These are phyloP conservation scores for Neurospora tetrasperma DNA, from an alignment of 495 filamentous ascomycete genomes.

Conservation along the genomic window DNA sequence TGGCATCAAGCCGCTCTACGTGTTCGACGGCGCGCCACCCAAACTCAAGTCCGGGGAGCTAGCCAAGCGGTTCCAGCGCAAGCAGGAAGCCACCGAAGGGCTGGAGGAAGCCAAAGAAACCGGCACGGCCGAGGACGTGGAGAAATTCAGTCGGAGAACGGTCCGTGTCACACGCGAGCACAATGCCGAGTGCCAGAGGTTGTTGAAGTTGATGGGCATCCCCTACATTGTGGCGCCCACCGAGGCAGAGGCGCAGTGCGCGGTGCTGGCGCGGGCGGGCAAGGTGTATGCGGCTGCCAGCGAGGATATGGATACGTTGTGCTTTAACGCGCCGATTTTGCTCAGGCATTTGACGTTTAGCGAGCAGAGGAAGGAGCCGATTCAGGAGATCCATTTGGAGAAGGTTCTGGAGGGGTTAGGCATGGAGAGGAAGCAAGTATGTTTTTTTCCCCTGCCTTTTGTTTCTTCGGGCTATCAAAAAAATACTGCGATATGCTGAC, in stretches of 20 bases:
- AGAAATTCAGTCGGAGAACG: constrained; percentile 87
- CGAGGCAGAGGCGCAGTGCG: constrained; percentile 95
- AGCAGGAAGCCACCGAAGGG: constrained; percentile 75
- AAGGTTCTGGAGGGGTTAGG: constrained; percentile 72
- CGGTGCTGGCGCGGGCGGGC: constrained; percentile 76
- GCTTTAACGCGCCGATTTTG: constrained; percentile 86
- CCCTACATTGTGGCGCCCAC: constrained; percentile 93
- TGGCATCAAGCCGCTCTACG: constrained; percentile 95
- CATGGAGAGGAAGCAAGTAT: constrained; percentile 77
- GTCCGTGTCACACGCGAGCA: constrained; percentile 95
- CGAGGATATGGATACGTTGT: constrained; percentile 98
- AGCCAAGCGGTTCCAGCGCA: constrained; percentile 85
- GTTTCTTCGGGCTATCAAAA: neutral
- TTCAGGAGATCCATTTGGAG: constrained; percentile 84
- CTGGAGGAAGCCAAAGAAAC: constrained; percentile 95
- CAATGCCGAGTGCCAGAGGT: constrained; percentile 83
- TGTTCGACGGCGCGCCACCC: constrained; percentile 93
- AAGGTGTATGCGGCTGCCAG: constrained; percentile 95
- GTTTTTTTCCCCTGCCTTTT: neutral
- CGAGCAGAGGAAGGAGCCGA: constrained; percentile 94
- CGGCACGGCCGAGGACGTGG: constrained; percentile 89
- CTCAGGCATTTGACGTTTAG: constrained; percentile 91
- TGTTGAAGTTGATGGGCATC: constrained; percentile 90
- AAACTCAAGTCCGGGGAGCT: constrained; percentile 95
- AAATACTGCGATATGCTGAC: neutral